These are phyloP conservation scores for Lasiosphaeria ovina DNA, from an alignment of 495 filamentous ascomycete species.

Conservation along the genomic window DNA sequence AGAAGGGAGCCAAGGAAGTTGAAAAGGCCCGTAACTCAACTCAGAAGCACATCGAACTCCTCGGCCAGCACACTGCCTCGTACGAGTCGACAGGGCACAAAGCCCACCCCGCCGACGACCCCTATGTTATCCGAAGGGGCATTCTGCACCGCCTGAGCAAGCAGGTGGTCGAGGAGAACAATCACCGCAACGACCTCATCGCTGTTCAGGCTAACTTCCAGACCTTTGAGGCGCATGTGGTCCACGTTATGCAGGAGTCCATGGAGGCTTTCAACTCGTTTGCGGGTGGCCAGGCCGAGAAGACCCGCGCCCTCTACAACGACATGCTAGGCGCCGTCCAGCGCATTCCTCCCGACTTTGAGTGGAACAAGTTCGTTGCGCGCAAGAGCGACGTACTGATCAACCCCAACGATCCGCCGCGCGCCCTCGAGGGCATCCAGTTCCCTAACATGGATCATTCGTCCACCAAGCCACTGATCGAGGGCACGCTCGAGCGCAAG, in stretches of 20 bases:
- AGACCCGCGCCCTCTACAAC: constrained; percentile 71
- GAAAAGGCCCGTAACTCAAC: constrained; percentile 82
- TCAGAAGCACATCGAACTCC: constrained; percentile 93
- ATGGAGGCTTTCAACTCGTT: constrained; percentile 77
- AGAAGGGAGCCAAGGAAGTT: constrained; percentile 82
- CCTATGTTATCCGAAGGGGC: constrained; percentile 81
- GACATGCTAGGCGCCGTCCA: constrained; percentile 79
- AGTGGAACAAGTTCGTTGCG: constrained; percentile 80
- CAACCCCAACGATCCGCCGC: constrained; percentile 69
- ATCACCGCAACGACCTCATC: constrained; percentile 84
- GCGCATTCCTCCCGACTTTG: constrained; percentile 82
- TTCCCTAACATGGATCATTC: constrained; percentile 88
- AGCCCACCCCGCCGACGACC: constrained; percentile 68
- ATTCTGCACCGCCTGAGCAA: constrained; percentile 80
- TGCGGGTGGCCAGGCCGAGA: constrained; percentile 76
- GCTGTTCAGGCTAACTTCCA: constrained; percentile 85
- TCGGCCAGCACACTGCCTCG: constrained; percentile 75
- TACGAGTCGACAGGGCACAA: constrained; percentile 71
- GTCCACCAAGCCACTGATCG: constrained; percentile 77
- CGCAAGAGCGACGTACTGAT: constrained; percentile 72
- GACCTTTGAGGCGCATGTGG: constrained; percentile 81
- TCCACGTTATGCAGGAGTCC: constrained; percentile 77
- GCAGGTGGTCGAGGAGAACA: constrained; percentile 93
- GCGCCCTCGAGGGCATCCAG: constrained; percentile 65
- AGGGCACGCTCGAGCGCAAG: constrained; percentile 85